Conservation (phyloP, 2,329 filamentous ascomycete species). For the Dryadomyces quercus-mongolicae region DNA sequence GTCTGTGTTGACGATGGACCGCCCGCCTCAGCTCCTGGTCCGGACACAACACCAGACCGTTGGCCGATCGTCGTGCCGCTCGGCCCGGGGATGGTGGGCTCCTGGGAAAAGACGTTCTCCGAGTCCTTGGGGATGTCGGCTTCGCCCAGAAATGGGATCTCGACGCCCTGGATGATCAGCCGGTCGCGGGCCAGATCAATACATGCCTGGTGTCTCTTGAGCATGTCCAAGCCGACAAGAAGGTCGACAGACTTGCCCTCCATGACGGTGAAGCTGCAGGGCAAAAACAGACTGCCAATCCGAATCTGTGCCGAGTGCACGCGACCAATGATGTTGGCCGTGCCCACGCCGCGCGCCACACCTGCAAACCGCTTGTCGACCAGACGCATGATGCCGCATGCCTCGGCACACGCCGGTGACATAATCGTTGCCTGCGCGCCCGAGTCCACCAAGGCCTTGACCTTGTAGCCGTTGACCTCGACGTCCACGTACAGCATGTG, state of each 20-base stretch:
- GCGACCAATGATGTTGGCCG: conserved; percentile 84
- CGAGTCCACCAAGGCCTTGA: conserved; percentile 95
- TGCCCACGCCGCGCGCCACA: conserved; percentile 86
- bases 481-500: conserved; percentile 95
- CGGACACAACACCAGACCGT: conserved; percentile 64
- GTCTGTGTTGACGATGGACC: neutral
- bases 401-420: conserved; percentile 84
- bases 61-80: conserved; percentile 83
- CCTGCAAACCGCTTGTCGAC: conserved; percentile 88
- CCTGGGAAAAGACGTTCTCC: conserved; percentile 60
- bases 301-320: conserved; percentile 94
- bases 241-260: conserved; percentile 95
- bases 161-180: conserved; percentile 76
- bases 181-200: conserved; percentile 80
- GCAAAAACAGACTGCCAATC: conserved; percentile 75
- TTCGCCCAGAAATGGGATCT: conserved; percentile 83
- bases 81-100: conserved; percentile 75
- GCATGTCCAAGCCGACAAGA: conserved; percentile 87
- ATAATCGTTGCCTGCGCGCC: conserved; percentile 98
- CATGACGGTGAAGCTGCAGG: conserved; percentile 98
- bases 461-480: conserved; percentile 80
- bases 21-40: conserved; percentile 18
- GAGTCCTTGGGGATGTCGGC: conserved; percentile 83
- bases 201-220: conserved; percentile 86
- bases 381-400: conserved; percentile 90